Evolutionary conservation across 2,329 filamentous ascomycete genomes (phyloP), one percentile per base, ranked within the genome.

Genomic region (Penicillium vulpinum): DNA sequence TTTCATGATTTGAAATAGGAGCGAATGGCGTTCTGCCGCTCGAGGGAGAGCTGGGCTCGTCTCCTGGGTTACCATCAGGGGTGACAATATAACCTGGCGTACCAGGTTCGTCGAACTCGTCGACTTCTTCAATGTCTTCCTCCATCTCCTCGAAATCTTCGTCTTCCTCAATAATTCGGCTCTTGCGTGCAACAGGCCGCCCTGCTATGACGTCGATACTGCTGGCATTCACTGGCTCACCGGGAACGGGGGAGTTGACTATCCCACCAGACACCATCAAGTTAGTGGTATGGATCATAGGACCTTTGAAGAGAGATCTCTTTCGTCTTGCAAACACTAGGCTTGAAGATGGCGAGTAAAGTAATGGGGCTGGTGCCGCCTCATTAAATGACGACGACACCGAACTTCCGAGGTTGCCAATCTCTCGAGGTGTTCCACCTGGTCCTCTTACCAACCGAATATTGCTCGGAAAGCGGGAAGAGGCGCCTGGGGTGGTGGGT

Each of bases 401-500:
- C n/a, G 62, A 62, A 15, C 62, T 63, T 38, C 59, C 51, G 21
- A 58, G 52, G 11, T 72, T 67, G 33, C 64, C 61, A 8, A 64
- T 31, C n/a, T 73, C 70, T 26, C 67, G 65, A 15, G 62, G 57
- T 9, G 66, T 61, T 53, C 65, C 65, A 22, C 67, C 66, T 29
- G 70, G 61, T 16, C 73, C 86, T 29, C 92, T 85, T 1, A 93
- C 90, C 13, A 97, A 80, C 3, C 93, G 88, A 58, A 97, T 90
- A 63, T 92, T 95, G 50, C 87, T 90, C 0, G 93, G 92, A 67
- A 97, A 96, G 1, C 85, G 79, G 16, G 81, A 80, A 3, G 83
- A 78, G n/a, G 75, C 75, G 0, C 89, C 92, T 0, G 93, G 93
- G 0, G 92, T 96, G 0, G 91, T 90, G 1, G 94, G 93, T 3